phyloP scores from a whole-genome alignment of 768 basidiomycete genomes.

The Psilocybe tampanensis region DNA sequence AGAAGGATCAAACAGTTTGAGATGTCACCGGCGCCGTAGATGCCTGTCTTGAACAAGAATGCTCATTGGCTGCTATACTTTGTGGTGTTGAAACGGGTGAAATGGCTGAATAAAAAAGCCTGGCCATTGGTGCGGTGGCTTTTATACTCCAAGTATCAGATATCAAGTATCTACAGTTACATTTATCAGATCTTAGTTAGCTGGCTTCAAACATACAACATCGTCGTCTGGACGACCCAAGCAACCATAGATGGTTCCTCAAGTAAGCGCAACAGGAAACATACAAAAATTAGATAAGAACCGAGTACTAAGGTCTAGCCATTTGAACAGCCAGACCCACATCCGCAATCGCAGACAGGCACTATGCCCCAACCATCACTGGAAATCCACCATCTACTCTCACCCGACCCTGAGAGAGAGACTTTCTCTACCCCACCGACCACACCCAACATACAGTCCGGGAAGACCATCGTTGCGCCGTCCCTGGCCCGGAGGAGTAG shows the following conservation, averaged over 20 bases:
- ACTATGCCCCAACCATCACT: slow-evolving; percentile 21
- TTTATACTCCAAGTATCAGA: slow-evolving; percentile 1
- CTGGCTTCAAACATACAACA: slow-evolving; percentile 5
- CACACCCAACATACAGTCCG: slow-evolving; percentile 30
- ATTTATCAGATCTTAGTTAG: too few species aligned
- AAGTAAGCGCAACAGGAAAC: not conserved
- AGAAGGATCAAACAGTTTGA: slow-evolving; percentile 11
- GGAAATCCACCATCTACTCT: slow-evolving; percentile 23
- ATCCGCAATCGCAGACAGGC: not conserved
- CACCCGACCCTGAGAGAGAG: slow-evolving; percentile 40
- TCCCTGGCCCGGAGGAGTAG: slow-evolving; percentile 45
- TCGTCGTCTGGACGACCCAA: slow-evolving; percentile 17
- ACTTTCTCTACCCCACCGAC: slow-evolving; percentile 46
- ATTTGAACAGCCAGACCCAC: not conserved
- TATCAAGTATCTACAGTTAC: slow-evolving; percentile 2
- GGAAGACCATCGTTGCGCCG: slow-evolving; percentile 28
- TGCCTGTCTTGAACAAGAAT: not conserved
- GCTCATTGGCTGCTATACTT: slow-evolving; percentile 1
- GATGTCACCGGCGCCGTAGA: slow-evolving; percentile 11
- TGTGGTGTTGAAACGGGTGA: not conserved
- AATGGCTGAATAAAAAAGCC: not conserved
- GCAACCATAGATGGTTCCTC: slow-evolving; percentile 2
- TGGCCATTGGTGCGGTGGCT: slow-evolving; percentile 1
- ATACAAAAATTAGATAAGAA: not conserved
- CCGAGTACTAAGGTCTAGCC: not conserved